phyloP scores from a whole-genome alignment of 768 basidiomycete species.

The Trametes maxima region DNA sequence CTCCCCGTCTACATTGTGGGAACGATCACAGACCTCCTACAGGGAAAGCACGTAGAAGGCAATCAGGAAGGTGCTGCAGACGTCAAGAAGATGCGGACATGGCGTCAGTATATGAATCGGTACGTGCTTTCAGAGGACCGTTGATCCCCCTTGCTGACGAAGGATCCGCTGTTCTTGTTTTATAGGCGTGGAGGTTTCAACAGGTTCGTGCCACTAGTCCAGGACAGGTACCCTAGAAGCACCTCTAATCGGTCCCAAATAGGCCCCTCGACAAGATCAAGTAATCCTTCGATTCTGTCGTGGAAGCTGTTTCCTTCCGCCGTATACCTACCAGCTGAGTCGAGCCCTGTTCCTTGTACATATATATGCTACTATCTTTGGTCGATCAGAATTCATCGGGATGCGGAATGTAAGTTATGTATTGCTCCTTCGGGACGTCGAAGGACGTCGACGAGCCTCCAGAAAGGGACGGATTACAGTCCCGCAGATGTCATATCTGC shows the following conservation, averaged over 20 bases:
- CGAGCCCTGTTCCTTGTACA: neutral
- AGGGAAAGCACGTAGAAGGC: slow-evolving; percentile 82
- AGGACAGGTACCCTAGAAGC: neutral
- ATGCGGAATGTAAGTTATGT: neutral
- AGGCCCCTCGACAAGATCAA: slow-evolving; percentile 97
- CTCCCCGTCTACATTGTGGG: neutral
- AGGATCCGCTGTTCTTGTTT: slow-evolving; percentile 12
- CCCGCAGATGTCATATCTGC: no score
- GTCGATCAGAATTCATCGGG: slow-evolving; percentile 5
- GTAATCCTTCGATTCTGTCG: slow-evolving; percentile 38
- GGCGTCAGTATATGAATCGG: slow-evolving; percentile 99
- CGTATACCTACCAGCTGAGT: slow-evolving; percentile 6
- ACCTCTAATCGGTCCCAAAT: slow-evolving; percentile 18
- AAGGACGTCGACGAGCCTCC: no score
- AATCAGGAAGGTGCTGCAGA: slow-evolving; percentile 74
- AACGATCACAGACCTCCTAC: neutral
- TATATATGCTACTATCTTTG: slow-evolving; percentile 12
- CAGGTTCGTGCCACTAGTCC: slow-evolving; percentile 46
- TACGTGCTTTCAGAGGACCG: slow-evolving; percentile 33
- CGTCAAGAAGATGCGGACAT: slow-evolving; percentile 84
- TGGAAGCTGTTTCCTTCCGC: neutral
- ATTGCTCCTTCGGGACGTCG: neutral
- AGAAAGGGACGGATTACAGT: no score
- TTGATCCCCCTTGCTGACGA: slow-evolving; percentile 18
- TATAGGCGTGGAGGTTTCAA: slow-evolving; percentile 83